Conservation (phyloP, 169 alveolate species). For the Amoebophrya sp. region DNA sequence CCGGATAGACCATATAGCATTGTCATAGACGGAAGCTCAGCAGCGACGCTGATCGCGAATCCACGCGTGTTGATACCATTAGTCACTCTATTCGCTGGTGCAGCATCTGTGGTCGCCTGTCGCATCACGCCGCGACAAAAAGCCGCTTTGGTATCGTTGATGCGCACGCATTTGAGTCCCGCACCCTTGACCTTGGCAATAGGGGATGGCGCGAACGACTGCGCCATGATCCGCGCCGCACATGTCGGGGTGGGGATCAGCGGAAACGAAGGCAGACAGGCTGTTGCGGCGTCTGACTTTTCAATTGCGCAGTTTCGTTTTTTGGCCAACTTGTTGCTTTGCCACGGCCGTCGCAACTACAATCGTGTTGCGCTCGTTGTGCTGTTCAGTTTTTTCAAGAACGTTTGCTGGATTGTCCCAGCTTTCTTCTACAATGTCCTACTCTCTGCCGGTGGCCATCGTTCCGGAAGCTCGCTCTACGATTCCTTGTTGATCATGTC, state of each 20-base stretch:
- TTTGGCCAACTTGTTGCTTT: slow-evolving; percentile 59
- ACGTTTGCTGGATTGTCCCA: slow-evolving; percentile 84
- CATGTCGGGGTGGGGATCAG: slow-evolving; percentile 93
- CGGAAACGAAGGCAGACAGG: slow-evolving; percentile 93
- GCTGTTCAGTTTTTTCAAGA: slow-evolving; percentile 91
- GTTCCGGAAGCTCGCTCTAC: slow-evolving; percentile 69
- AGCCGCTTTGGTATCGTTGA: slow-evolving; percentile 74
- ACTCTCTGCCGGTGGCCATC: slow-evolving; percentile 58
- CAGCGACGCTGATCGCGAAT: neutral
- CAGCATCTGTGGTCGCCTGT: slow-evolving; percentile 73
- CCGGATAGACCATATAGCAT: neutral
- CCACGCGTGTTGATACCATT: neutral
- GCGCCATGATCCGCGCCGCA: slow-evolving; percentile 94
- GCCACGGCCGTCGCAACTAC: slow-evolving; percentile 70
- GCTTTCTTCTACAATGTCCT: slow-evolving; percentile 79
- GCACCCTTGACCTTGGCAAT: slow-evolving; percentile 71
- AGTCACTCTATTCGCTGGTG: neutral
- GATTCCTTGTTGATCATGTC: slow-evolving; percentile 76
- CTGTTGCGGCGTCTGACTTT: slow-evolving; percentile 72
- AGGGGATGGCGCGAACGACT: slow-evolving; percentile 99
- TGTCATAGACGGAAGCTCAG: neutral
- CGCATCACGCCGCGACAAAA: slow-evolving; percentile 94
- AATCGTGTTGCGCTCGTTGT: slow-evolving; percentile 67
- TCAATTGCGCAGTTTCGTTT: slow-evolving; percentile 70
- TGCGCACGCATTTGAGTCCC: neutral